phyloP scores from a whole-genome alignment of 148 eudicot species.

The Selenicereus undatus region DNA sequence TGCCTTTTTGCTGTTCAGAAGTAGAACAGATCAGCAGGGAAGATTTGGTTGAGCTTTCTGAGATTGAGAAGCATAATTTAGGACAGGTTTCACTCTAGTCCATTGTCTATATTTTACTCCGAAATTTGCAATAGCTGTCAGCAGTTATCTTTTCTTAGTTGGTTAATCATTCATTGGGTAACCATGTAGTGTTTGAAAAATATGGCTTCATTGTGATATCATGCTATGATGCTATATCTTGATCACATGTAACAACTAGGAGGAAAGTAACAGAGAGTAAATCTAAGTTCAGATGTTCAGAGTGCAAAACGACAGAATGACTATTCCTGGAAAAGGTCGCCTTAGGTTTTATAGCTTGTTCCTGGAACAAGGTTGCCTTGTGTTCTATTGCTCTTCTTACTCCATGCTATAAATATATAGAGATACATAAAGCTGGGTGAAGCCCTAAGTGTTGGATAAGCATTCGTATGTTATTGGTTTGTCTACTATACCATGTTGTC shows the following conservation, averaged over 20 bases:
- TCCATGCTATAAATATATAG: not conserved
- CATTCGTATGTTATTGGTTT: too few species aligned
- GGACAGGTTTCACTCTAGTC: conserved; percentile 60
- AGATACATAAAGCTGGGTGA: too few species aligned
- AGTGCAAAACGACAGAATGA: not conserved
- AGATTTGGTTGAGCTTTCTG: conserved; percentile 90
- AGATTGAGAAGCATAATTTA: conserved; percentile 80
- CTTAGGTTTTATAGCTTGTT: not conserved
- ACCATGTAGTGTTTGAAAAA: not conserved
- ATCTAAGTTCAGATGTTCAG: not conserved
- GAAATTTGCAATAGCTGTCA: not conserved
- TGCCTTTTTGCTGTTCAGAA: conserved; percentile 80
- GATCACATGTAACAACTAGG: not conserved
- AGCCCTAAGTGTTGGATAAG: too few species aligned
- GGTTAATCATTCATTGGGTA: not conserved
- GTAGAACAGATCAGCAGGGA: conserved; percentile 72
- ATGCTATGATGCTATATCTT: not conserved
- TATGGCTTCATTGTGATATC: not conserved
- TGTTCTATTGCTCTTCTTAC: not conserved
- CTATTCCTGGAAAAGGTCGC: not conserved
- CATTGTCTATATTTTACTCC: conserved; percentile 1
- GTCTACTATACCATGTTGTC: too few species aligned
- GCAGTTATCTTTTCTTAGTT: not conserved
- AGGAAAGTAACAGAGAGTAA: not conserved
- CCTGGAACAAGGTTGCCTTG: not conserved